Evolutionary conservation across 305 asterid species (phyloP), one percentile per base, ranked within the genome.

Genomic region (Euphrasia arctica): DNA sequence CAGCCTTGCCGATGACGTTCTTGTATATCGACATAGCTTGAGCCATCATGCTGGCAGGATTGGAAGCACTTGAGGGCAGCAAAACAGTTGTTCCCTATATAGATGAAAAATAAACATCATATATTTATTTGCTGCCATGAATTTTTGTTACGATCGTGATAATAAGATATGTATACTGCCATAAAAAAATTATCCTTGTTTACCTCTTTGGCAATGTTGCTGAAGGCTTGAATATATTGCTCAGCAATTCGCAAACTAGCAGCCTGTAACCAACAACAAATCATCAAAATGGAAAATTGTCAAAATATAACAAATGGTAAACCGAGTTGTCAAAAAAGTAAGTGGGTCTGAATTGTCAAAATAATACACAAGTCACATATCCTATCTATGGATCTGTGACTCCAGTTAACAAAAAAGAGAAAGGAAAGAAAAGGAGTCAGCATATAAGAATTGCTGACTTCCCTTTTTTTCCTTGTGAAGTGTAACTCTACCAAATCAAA

Each of bases 161-260:
- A 18, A 39, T 10, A 72, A 59, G 9, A 6, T 18, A 29, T 4
- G 5, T 31, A 58, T 28, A 45, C 36, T 11, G 8, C 48, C 25
- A 18, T 18, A 12, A 18, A 18, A 18, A 18, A 18, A 27, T 18
- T 18, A 18, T 28, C 18, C 9, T 15, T 50, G 2, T 13, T 75
- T 77, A 82, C 95, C 95, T 84, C 69, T 70, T 84, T 84, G 13
- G 95, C 95, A 31, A 86, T 68, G n/a, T 79, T 66, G 63, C 80
- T 34, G 59, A 83, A 86, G 3, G 95, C 95, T 5, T 82, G 79
- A 50, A 83, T 73, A 63, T 86, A 86, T 69, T 86, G 88, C 77
- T 86, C 95, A 6, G 90, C 95, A 74, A 86, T 65, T 71, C 81
- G 76, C 67, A 83, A 64, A 66, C 90, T 82, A 67, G 87, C 88